These are phyloP conservation scores for Dacryopinax spathularia DNA, from an alignment of 768 basidiomycete species.

Conservation along the genomic window DNA sequence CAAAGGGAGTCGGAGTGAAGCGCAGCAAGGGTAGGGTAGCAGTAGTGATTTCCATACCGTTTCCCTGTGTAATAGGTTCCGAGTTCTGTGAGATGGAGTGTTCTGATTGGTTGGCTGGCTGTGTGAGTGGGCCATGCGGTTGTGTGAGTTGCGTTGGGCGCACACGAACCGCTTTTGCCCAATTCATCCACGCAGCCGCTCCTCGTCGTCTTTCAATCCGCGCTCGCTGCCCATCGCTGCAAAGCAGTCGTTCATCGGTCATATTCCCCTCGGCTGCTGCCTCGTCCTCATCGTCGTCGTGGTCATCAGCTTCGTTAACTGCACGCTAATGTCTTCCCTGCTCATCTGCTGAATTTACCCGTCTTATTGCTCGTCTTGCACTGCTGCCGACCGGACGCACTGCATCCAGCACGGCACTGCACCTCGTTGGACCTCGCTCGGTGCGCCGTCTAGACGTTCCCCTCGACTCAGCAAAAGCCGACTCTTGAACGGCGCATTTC, in stretches of 20 bases:
- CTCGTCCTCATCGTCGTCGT: neutral
- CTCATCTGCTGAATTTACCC: neutral
- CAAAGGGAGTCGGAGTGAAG: too few species aligned
- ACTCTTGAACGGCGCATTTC: neutral
- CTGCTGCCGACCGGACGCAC: too few species aligned
- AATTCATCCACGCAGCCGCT: neutral
- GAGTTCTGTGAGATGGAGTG: too few species aligned
- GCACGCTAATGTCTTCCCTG: neutral
- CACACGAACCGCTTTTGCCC: constrained; percentile 3
- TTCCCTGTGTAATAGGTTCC: too few species aligned
- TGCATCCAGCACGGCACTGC: too few species aligned
- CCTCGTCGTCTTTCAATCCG: neutral
- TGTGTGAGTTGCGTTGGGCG: too few species aligned
- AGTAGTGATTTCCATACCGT: too few species aligned
- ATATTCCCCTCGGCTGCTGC: neutral
- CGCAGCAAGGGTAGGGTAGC: too few species aligned
- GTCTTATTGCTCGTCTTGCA: neutral
- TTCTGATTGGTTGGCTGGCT: too few species aligned
- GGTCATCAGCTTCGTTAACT: neutral
- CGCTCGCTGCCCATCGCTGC: neutral
- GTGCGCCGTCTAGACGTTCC: too few species aligned
- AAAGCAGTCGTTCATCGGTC: neutral
- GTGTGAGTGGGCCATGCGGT: too few species aligned
- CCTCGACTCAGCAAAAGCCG: neutral
- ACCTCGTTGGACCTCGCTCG: too few species aligned